Evolutionary conservation across 495 filamentous ascomycete species (phyloP), one percentile per base, ranked within the genome.

Genomic region (Tuber brumale): DNA sequence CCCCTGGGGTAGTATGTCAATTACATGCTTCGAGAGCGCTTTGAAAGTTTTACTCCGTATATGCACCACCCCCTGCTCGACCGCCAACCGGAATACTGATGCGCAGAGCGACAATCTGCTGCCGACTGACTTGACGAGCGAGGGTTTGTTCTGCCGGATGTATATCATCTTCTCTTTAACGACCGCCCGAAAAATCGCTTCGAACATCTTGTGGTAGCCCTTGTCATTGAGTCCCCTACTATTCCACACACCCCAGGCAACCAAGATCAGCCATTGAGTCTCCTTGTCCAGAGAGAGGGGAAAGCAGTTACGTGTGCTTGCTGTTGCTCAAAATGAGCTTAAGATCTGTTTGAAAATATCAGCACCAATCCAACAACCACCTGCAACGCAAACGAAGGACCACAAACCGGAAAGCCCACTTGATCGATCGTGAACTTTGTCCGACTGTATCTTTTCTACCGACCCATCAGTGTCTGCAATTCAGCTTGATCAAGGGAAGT

Each of bases 1-100:
- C 48, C 90, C 88, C 6, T 86, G 85, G 19, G 89, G 89, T 57
- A 98, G 85, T 57, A 88, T 90, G 77, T 97, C 89, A 31, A 88
- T 89, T 75, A 98, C 91, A 83, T 97, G 94, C 70, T 93, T 91
- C 75, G 94, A 86, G 41, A 97, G 83, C 6, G 93, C 88, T 76
- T 90, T 89, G 42, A 94, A 88, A 3, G 94, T 93, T 82, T 93
- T 96, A 70, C 85, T 85, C 82, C 90, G 91, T 76, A 98, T 81
- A 75, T 89, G 91, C 72, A 85, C 84, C 69, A 92, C 85, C 35
- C 91, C 91, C 70, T 89, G 86, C 77, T 91, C 88, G 69, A 97
- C 87, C 48, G 90, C 88, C 2, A 90, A 85, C 37, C 93, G 90
- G 70, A 98, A 83, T 37, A 90, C 90, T 45, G 88, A 88, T n/a